Evolutionary conservation across 1,284 basidiomycete genomes (phyloP), one percentile per base, ranked within the genome.

Genomic region (Tylopilus sp.): DNA sequence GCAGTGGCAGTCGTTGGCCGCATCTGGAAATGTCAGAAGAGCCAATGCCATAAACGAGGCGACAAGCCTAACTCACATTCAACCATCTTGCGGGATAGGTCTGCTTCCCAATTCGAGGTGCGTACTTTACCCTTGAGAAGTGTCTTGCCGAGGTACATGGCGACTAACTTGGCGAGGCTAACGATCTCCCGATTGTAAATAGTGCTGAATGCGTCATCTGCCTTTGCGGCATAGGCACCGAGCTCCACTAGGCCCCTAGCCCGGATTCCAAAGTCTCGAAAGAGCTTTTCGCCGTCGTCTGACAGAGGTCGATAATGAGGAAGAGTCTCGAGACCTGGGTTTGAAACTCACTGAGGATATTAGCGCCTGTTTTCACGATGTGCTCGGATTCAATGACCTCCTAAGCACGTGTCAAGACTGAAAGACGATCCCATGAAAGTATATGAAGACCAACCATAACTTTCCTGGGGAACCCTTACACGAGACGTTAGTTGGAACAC

Each of bases 271-370:
- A 74, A 84, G 59, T 85, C 82, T 19, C 72, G 66, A 54, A 75
- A 79, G 4, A 85, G 70, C 55, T 84, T 85, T 55, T 71, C 69
- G 7, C 79, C 83, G 33, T 86, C 83, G 44, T 76, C 82, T 84
- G n/a, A 39, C 28, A 38, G 7, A 15, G 3, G 31, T 9, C 18
- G 1, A 25, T 1, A 2, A 34, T 56, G 13, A 54, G 29, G 6
- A 30, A 8, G 12, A 6, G 2, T 15, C 11, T 38, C 31, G 4
- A 10, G 10, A n/a, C 2, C 16, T 6, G 19, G 2, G 5, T 19
- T 41, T 31, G 13, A 59, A 15, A 65, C 76, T 52, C 51, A 84
- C 82, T 75, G 34, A 75, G 61, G 44, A 85, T 83, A 56, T 83
- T 84, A 7, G 74, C 82, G 3, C 83, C 83, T 3, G 76, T 63